Conservation (phyloP, 2,329 filamentous ascomycete genomes). For the Ilyonectria robusta region DNA sequence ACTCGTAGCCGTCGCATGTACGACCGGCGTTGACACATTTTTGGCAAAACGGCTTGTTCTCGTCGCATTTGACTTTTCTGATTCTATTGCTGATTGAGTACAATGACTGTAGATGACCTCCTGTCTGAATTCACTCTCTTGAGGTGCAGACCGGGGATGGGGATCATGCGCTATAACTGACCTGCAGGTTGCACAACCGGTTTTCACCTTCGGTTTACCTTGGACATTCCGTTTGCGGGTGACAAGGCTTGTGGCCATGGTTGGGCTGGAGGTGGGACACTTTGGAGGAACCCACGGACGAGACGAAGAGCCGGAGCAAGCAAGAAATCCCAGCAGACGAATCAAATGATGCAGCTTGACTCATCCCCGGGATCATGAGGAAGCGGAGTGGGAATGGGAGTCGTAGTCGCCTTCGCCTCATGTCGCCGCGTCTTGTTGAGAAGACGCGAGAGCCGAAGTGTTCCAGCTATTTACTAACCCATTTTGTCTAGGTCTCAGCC, state of each 20-base stretch:
- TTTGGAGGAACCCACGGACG: background rate
- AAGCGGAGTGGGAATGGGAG: conserved; percentile 3
- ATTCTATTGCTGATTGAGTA: conserved; percentile 47
- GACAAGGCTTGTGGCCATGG: conserved; percentile 42
- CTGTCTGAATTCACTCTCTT: background rate
- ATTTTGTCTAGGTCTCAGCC: background rate
- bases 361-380: conserved; percentile 7
- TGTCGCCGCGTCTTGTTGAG: background rate
- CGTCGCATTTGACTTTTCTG: conserved; percentile 57
- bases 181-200: conserved; percentile 61
- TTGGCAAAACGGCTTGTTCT: conserved; percentile 53
- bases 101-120: conserved; percentile 5
- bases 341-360: conserved; percentile 23
- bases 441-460: background rate
- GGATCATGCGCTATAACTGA: conserved; percentile 44
- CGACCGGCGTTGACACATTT: conserved; percentile 57
- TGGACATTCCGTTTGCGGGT: conserved; percentile 46
- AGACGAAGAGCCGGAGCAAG: background rate
- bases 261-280: background rate
- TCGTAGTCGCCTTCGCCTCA: too few species aligned
- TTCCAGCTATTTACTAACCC: too few species aligned
- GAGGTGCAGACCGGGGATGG: conserved; percentile 29
- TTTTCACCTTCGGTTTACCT: conserved; percentile 55
- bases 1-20: conserved; percentile 60
- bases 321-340: conserved; percentile 25